A percentile compares a stretch with the other conserved stretches of the same genome.
phyloP scores from a whole-genome alignment of 352 stramenopile species.

The Blastocystis hominis region DNA sequence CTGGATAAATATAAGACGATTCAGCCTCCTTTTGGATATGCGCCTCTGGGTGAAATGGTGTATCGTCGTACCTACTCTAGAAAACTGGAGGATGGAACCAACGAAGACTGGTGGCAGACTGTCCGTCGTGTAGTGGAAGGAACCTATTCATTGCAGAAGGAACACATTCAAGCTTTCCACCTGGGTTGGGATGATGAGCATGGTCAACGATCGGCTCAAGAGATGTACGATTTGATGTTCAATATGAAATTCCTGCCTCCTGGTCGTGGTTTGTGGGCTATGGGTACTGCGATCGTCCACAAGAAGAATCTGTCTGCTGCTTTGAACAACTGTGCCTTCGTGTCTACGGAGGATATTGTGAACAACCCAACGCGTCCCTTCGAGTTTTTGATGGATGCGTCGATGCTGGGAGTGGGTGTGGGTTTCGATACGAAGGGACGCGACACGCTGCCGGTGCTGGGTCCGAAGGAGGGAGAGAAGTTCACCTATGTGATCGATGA shows the following conservation, averaged over 20 bases:
- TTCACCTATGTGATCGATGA: conserved; percentile 63
- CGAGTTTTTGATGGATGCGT: too few relatives aligned
- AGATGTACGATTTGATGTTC: conserved; percentile 81
- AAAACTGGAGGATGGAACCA: conserved; percentile 69
- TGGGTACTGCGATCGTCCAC: conserved; percentile 81
- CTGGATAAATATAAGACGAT: conserved; percentile 64
- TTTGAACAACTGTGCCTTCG: too few relatives aligned
- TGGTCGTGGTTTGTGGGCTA: conserved; percentile 79
- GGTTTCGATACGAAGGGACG: conserved; percentile 80
- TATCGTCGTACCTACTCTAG: conserved; percentile 81
- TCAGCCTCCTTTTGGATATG: conserved; percentile 77
- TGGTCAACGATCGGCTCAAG: conserved; percentile 66
- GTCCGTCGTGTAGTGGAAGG: too few relatives aligned
- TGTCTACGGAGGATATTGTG: conserved; percentile 72
- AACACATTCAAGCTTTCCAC: conserved; percentile 67
- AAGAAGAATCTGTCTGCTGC: conserved; percentile 72
- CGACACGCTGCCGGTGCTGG: too few relatives aligned
- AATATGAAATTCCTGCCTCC: conserved; percentile 83
- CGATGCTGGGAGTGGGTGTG: conserved; percentile 82
- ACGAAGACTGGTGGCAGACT: conserved; percentile 78
- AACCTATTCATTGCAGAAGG: conserved; percentile 80
- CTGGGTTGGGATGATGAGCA: conserved; percentile 69
- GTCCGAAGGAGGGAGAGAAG: too few relatives aligned
- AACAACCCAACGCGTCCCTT: conserved; percentile 68
- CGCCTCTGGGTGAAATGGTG: conserved; percentile 80